phyloP scores from a whole-genome alignment of 2,329 filamentous ascomycete species.

The Aureobasidium sp. region DNA sequence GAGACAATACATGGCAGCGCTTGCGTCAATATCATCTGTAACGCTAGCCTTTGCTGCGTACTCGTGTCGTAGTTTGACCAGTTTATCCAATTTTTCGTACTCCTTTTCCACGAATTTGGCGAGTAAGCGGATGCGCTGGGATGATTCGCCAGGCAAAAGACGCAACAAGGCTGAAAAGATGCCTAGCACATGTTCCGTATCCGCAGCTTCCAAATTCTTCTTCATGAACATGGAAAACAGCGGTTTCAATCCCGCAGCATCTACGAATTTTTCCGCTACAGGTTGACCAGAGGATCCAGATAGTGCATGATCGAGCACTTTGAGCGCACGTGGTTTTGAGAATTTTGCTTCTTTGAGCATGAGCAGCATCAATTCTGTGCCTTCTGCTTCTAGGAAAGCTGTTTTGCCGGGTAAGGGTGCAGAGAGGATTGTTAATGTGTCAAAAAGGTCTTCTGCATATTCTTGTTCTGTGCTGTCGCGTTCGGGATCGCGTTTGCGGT shows the following conservation, averaged over 20 bases:
- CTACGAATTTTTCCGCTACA: constrained; percentile 70
- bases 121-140: constrained; percentile 70
- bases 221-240: constrained; percentile 86
- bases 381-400: constrained; percentile 83
- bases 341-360: constrained; percentile 86
- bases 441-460: constrained; percentile 90
- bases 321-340: constrained; percentile 69
- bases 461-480: constrained; percentile 88
- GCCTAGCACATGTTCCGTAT: constrained; percentile 71
- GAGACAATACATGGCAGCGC: constrained; percentile 75
- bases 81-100: constrained; percentile 71
- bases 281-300: constrained; percentile 44
- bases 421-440: constrained; percentile 70
- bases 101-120: constrained; percentile 96
- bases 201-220: constrained; percentile 61
- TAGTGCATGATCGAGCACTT: constrained; percentile 75
- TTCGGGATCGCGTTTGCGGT: constrained; percentile 76
- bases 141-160: constrained; percentile 66
- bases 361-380: constrained; percentile 81
- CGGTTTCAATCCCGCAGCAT: constrained; percentile 75
- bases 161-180: constrained; percentile 79
- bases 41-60: constrained; percentile 55
- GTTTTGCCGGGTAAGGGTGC: constrained; percentile 67
- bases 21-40: constrained; percentile 58
- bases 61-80: constrained; percentile 62